Base-by-base conservation (phyloP, 140 eudicot species). In the Senecio squalidus region DNA sequence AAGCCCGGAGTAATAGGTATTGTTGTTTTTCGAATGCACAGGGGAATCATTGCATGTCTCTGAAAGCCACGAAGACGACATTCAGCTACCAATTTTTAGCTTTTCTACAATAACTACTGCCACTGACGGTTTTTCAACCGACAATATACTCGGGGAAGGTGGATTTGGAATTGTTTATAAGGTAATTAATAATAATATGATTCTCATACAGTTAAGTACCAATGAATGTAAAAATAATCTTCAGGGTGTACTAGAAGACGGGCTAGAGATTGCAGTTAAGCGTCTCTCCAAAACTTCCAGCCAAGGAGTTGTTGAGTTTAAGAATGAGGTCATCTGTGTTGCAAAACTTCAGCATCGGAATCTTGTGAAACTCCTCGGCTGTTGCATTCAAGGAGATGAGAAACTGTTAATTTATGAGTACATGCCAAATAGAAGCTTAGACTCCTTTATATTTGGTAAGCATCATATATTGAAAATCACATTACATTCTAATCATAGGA, bases 201-300 rank as follows among this genome's bases (percentile, higher is more conserved):
- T 29, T n/a, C n/a, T n/a, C n/a, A n/a, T n/a, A n/a, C n/a, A n/a
- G n/a, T n/a, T n/a, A n/a, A n/a, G n/a, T n/a, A n/a, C n/a, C n/a
- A n/a, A n/a, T n/a, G n/a, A n/a, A n/a, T n/a, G n/a, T n/a, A n/a
- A n/a, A n/a, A n/a, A n/a, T 52, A 33, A 52, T 60, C 39, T 59
- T 7, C 14, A 74, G 79, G 79, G 78, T 23, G 8, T 66, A 53
- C 51, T 73, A 49, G 62, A 55, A 54, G 72, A 55, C 4, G 77
- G 77, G 18, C 65, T 23, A 20, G 77, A 72, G 28, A 57, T 72
- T 0, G 77, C 77, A 40, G 77, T 72, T 22, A 72, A 72, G 43
- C 64, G 77, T 60, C 67, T 72, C 10, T 73, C 78, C 14, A 49
- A 4, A 58, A 51, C 14, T 38, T 72, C 77, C 6, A 57, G 14